Conservation (phyloP, 768 basidiomycete species). For the Leccinum variicolor region DNA sequence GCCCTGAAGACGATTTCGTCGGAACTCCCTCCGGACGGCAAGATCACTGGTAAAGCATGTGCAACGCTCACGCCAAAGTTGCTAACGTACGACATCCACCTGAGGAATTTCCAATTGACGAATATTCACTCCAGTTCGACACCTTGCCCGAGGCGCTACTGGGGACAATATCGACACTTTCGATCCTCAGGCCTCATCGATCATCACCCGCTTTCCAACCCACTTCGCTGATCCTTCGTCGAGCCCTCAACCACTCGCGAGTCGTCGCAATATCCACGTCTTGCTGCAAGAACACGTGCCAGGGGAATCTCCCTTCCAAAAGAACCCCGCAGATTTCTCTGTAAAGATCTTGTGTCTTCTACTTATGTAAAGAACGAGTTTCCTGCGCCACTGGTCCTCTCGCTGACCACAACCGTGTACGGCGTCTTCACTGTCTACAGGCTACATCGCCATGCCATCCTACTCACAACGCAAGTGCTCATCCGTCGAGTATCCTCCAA, state of each 20-base stretch:
- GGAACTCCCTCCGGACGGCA: conserved; percentile 81
- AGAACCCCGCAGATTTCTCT: no score
- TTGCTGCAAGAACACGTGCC: conserved; percentile 90
- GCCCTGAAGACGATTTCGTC: conserved; percentile 94
- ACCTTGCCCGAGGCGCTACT: conserved; percentile 79
- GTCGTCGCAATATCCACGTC: conserved; percentile 66
- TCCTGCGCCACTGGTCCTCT: not conserved
- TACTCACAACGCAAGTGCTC: conserved; percentile 32
- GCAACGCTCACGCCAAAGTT: conserved; percentile 80
- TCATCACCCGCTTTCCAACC: conserved; percentile 79
- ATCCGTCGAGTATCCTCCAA: conserved; percentile 30
- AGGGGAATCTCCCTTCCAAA: conserved; percentile 23
- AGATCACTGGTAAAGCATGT: conserved; percentile 75
- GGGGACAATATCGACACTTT: conserved; percentile 80
- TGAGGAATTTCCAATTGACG: conserved; percentile 4
- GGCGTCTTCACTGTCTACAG: not conserved
- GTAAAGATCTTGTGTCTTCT: no score
- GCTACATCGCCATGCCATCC: conserved; percentile 3
- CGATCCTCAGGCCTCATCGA: conserved; percentile 43
- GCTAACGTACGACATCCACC: conserved; percentile 51
- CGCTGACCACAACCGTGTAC: not conserved
- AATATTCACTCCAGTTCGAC: conserved; percentile 40
- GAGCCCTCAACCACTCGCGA: conserved; percentile 46
- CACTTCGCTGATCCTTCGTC: conserved; percentile 56
- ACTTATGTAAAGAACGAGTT: no score